phyloP scores from a whole-genome alignment of 163 green algal species.

The Scenedesmus sp. region DNA sequence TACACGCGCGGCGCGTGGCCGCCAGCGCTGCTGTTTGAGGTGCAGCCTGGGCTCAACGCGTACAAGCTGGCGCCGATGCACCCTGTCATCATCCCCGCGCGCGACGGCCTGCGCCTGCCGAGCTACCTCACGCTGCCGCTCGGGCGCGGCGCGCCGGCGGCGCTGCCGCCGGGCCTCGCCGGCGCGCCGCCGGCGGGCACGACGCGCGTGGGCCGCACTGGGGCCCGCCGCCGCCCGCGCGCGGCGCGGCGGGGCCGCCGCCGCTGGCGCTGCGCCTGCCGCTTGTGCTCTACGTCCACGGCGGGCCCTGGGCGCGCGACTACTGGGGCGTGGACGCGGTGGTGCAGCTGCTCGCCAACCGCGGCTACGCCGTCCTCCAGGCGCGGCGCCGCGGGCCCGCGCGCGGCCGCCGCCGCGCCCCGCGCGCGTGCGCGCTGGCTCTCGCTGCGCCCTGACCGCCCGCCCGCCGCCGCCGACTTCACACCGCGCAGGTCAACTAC shows the following conservation, averaged over 20 bases:
- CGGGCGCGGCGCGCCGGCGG: background rate
- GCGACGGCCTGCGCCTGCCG: slow-evolving; percentile 5
- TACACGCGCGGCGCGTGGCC: too few species aligned
- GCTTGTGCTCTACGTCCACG: slow-evolving; percentile 38
- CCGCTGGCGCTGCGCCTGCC: slow-evolving; percentile 19
- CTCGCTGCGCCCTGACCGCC: too few species aligned
- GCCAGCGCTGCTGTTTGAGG: too few species aligned
- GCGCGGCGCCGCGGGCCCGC: background rate
- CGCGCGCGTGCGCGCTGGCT: background rate
- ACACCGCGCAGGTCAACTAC: slow-evolving; percentile 49
- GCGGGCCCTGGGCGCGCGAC: slow-evolving; percentile 31
- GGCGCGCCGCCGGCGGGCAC: too few species aligned
- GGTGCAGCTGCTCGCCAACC: slow-evolving; percentile 52
- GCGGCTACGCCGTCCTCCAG: slow-evolving; percentile 58
- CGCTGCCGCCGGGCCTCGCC: background rate
- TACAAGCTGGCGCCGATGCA: too few species aligned
- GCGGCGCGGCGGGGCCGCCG: background rate
- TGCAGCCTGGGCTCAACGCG: slow-evolving; percentile 2
- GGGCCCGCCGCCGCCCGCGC: background rate
- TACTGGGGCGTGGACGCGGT: slow-evolving; percentile 42
- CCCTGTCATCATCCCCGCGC: background rate
- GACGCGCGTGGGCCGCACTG: too few species aligned
- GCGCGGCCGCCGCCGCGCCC: too few species aligned
- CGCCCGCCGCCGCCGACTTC: too few species aligned
- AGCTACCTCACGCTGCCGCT: slow-evolving; percentile 29